These are phyloP conservation scores for Hypericum androsaemum DNA, from an alignment of 345 rosid genomes.

Conservation along the genomic window DNA sequence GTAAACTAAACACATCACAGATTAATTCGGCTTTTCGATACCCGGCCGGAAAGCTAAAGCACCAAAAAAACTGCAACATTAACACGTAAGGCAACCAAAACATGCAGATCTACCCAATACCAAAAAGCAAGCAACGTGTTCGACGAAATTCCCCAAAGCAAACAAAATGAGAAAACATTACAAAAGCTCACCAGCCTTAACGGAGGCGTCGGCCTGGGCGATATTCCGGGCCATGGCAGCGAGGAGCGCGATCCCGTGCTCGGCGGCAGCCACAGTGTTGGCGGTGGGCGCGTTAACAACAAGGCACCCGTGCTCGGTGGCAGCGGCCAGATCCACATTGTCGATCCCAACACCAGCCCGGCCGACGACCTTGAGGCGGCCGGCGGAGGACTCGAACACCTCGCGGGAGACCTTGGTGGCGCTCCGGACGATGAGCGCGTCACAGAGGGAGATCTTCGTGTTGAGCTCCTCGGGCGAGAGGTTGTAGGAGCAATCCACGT, in stretches of 20 bases:
- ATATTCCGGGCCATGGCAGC: slow-evolving; percentile 5
- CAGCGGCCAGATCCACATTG: slow-evolving; percentile 4
- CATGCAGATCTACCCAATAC: no score
- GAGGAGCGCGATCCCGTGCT: slow-evolving; percentile 4
- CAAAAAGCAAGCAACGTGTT: not conserved
- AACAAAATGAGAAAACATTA: not conserved
- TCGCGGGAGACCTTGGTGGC: slow-evolving; percentile 1
- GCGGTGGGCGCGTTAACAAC: slow-evolving; percentile 2
- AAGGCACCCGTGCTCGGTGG: slow-evolving; percentile 2
- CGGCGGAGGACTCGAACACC: slow-evolving; percentile 2
- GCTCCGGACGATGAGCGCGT: slow-evolving; percentile 5
- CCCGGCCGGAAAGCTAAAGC: no score
- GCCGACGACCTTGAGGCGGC: slow-evolving; percentile 2
- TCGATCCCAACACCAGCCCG: slow-evolving; percentile 2
- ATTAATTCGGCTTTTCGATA: no score
- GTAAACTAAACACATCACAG: no score
- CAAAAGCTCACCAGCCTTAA: not conserved
- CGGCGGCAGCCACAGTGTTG: slow-evolving; percentile 1
- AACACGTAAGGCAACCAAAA: no score
- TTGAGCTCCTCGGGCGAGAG: slow-evolving; percentile 12
- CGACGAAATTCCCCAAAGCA: slow-evolving; percentile 5
- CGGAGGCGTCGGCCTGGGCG: slow-evolving; percentile 3
- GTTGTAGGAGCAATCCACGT: slow-evolving; percentile 23
- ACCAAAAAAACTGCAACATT: no score
- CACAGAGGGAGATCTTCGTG: slow-evolving; percentile 7